phyloP scores from a whole-genome alignment of 768 basidiomycete genomes.

The Tubosaeta sp. region DNA sequence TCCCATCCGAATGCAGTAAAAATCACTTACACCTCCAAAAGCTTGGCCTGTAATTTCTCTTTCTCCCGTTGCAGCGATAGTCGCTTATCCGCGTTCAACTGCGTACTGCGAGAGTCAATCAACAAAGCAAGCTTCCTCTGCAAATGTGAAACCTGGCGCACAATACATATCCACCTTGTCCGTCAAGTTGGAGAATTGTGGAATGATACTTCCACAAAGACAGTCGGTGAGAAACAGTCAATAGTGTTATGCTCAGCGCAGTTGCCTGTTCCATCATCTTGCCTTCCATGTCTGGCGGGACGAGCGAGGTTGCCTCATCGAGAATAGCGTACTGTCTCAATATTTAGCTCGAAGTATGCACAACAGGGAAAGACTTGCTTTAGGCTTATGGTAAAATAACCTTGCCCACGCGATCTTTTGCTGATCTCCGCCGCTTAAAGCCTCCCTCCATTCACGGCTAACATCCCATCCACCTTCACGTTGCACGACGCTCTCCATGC shows the following conservation, averaged over 20 bases:
- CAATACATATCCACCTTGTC: constrained; percentile 95
- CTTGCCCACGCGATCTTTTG: constrained; percentile 97
- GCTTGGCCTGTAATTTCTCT: constrained; percentile 77
- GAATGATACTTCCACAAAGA: constrained; percentile 92
- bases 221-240: constrained; percentile 94
- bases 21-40: constrained; percentile 75
- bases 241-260: constrained; percentile 79
- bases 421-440: constrained; percentile 91
- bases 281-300: constrained; percentile 89
- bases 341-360: not conserved
- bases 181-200: constrained; percentile 87
- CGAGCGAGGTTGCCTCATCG: constrained; percentile 94
- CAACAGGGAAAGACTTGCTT: constrained; percentile 43
- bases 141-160: constrained; percentile 36
- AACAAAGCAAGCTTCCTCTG: not conserved
- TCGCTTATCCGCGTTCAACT: constrained; percentile 85
- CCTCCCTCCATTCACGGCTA: constrained; percentile 89
- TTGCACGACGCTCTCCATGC: constrained; percentile 83
- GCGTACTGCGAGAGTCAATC: constrained; percentile 50
- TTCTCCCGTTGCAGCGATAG: constrained; percentile 94
- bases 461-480: constrained; percentile 96
- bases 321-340: constrained; percentile 83
- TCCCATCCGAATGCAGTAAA: not conserved
- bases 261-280: constrained; percentile 94
- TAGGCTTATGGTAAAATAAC: constrained; percentile 92